These are phyloP conservation scores for Backusella tarrabulga DNA, from an alignment of 192 early-diverging fungal genomes.

Conservation along the genomic window DNA sequence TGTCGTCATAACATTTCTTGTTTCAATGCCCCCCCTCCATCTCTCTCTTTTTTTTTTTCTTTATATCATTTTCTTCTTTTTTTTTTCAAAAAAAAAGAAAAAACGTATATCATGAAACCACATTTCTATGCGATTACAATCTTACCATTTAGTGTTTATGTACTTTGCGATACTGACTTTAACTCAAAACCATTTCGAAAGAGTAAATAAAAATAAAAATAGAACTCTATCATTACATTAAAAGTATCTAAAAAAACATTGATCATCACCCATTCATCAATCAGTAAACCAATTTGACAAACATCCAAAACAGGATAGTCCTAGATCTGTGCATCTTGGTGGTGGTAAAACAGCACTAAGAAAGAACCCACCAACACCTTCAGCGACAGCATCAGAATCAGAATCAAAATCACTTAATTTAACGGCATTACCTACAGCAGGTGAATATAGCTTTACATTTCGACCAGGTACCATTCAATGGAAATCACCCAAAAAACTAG, in stretches of 20 bases:
- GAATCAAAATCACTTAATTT: neutral
- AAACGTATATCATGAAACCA: neutral
- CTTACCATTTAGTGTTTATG: neutral
- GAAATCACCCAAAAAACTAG: slow-evolving; percentile 1
- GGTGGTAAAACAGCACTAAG: neutral
- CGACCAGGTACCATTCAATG: slow-evolving; percentile 6
- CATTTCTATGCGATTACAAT: neutral
- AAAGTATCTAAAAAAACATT: neutral
- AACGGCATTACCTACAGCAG: neutral
- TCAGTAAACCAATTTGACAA: neutral
- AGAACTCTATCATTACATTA: neutral
- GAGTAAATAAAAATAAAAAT: neutral
- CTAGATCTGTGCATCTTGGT: neutral
- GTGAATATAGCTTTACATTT: neutral
- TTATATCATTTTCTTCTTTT: neutral
- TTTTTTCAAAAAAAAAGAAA: neutral
- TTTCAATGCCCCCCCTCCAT: neutral
- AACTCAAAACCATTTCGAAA: neutral
- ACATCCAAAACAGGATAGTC: neutral
- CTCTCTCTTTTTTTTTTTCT: neutral
- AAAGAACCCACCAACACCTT: neutral
- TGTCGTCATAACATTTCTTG: neutral
- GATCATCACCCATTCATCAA: neutral
- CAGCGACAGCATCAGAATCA: neutral
- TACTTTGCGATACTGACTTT: neutral